Evolutionary conservation across 257 asterid genomes (phyloP).

Genomic region (Plantago elongata): DNA sequence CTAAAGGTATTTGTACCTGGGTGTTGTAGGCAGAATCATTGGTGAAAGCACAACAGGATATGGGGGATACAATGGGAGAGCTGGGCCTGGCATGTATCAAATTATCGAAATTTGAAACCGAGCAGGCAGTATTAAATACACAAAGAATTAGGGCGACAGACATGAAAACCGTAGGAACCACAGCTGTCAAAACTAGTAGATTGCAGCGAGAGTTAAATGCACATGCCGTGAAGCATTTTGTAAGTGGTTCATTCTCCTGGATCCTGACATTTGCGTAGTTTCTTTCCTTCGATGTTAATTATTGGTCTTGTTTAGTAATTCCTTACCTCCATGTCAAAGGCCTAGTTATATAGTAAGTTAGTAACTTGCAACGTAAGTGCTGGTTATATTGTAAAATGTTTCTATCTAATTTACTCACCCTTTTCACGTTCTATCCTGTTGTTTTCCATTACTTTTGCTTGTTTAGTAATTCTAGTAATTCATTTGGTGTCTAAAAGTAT

Average conservation of each 20-base stretch:
- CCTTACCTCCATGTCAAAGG: neutral
- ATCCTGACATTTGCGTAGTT: neutral
- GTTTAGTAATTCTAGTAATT: too few relatives aligned
- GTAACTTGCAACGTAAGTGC: too few relatives aligned
- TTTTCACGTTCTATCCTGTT: too few relatives aligned
- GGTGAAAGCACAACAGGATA: conserved; percentile 82
- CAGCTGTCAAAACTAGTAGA: conserved; percentile 90
- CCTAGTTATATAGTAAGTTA: too few relatives aligned
- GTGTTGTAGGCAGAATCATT: conserved; percentile 71
- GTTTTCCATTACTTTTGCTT: too few relatives aligned
- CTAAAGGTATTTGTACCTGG: conserved; percentile 14
- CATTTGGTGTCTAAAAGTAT: too few relatives aligned
- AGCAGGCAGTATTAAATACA: conserved; percentile 48
- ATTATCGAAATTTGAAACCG: conserved; percentile 83
- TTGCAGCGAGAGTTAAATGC: conserved; percentile 70
- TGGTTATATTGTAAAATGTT: too few relatives aligned
- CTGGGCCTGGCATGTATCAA: conserved; percentile 80
- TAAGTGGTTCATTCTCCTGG: conserved; percentile 30
- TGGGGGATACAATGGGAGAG: conserved; percentile 93
- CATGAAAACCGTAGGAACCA: conserved; percentile 76
- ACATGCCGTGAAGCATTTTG: conserved; percentile 75
- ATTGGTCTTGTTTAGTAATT: neutral
- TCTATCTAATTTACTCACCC: too few relatives aligned
- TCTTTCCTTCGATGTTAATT: neutral
- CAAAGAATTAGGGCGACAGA: conserved; percentile 78